These are phyloP conservation scores for Malassezia nana DNA, from an alignment of 1,284 basidiomycete genomes.

Conservation along the genomic window DNA sequence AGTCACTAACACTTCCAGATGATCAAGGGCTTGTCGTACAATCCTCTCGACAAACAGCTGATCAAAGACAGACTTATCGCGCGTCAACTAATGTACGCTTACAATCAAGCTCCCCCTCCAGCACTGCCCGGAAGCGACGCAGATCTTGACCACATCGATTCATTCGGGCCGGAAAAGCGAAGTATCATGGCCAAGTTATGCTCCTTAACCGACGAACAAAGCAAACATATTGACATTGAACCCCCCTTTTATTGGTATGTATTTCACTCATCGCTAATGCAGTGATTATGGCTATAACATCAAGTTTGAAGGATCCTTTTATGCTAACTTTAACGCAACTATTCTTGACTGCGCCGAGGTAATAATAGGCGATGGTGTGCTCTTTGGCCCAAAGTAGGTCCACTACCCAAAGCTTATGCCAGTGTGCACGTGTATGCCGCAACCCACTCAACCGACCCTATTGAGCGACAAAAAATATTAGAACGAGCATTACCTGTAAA, in stretches of 20 bases:
- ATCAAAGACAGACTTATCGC: neutral
- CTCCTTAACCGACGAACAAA: constrained; percentile 4
- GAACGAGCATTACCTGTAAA: constrained; percentile 28
- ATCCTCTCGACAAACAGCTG: constrained; percentile 5
- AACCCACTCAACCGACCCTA: constrained; percentile 23
- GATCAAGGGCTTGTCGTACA: constrained; percentile 7
- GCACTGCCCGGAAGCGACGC: neutral
- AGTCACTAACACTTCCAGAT: neutral
- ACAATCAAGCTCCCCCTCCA: constrained; percentile 5
- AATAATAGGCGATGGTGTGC: constrained; percentile 20
- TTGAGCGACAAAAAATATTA: constrained; percentile 18
- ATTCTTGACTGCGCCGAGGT: constrained; percentile 27
- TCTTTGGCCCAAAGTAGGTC: constrained; percentile 24
- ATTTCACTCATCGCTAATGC: no score
- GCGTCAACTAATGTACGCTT: constrained; percentile 4
- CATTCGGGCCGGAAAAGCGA: constrained; percentile 16
- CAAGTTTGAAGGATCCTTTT: constrained; percentile 26
- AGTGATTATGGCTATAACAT: constrained; percentile 30
- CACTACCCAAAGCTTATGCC: neutral
- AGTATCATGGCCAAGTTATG: constrained; percentile 20
- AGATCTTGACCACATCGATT: neutral
- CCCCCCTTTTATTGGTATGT: constrained; percentile 23
- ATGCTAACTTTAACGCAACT: constrained; percentile 24
- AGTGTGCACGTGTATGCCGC: constrained; percentile 26
- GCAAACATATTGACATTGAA: constrained; percentile 20